Conservation (phyloP, 2,329 filamentous ascomycete species). For the Cytospora leucostoma region DNA sequence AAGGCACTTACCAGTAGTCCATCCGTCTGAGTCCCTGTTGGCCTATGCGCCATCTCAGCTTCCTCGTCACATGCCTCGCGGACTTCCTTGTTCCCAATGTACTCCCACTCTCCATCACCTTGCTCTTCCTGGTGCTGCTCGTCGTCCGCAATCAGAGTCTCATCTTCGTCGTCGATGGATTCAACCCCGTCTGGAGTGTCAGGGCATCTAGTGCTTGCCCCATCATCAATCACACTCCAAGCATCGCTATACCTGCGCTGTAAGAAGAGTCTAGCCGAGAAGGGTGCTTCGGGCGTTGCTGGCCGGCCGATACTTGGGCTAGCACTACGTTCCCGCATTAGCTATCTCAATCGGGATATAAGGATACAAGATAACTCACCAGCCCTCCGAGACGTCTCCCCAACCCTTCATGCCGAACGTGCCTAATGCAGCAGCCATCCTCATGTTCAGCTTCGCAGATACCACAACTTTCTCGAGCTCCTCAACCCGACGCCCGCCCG, state of each 20-base stretch:
- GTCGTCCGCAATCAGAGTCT: neutral
- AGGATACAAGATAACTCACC: neutral
- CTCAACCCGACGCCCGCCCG: neutral
- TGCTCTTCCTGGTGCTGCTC: neutral
- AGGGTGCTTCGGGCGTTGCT: neutral
- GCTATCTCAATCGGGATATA: neutral
- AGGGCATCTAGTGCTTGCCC: neutral
- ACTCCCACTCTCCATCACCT: neutral
- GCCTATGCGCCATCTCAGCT: neutral
- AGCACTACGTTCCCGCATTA: neutral
- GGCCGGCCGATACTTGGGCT: conserved; percentile 12
- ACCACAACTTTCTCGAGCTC: neutral
- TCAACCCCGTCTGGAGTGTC: neutral
- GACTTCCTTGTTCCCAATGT: neutral
- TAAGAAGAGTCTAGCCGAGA: neutral
- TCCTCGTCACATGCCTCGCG: neutral
- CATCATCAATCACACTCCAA: neutral
- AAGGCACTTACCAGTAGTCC: neutral
- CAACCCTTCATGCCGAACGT: neutral
- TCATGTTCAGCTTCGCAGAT: neutral
- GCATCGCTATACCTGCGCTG: neutral
- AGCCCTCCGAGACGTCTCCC: neutral
- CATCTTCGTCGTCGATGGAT: neutral
- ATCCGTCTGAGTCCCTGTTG: neutral
- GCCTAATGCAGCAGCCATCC: neutral